Percentiles rank a stretch among this genome's conserved stretches.
These are phyloP conservation scores for Marchantia polymorpha DNA, from an alignment of 225 moss, liverwort and hornwort genomes.

Conservation along the genomic window DNA sequence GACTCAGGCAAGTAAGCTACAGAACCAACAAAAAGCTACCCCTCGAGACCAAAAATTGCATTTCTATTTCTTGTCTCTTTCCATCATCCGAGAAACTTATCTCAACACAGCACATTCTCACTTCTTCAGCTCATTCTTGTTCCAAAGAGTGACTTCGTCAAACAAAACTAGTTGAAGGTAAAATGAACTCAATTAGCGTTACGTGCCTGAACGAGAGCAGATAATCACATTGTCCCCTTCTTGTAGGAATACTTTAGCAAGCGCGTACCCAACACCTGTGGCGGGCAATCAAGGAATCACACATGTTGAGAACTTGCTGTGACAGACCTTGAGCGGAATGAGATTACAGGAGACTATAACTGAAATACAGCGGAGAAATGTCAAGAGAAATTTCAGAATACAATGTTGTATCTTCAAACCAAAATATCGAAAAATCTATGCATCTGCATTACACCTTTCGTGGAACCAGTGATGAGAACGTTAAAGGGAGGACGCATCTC, in stretches of 20 bases:
- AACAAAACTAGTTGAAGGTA: background rate
- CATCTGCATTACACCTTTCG: conserved; percentile 52
- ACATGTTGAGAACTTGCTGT: background rate
- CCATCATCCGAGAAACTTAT: background rate
- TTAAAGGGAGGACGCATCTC: conserved; percentile 57
- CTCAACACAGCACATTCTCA: background rate
- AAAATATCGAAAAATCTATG: background rate
- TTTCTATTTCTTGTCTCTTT: background rate
- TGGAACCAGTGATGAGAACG: conserved; percentile 91
- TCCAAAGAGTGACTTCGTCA: background rate
- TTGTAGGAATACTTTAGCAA: conserved; percentile 85
- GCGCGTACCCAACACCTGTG: conserved; percentile 83
- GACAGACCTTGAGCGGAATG: too few relatives aligned
- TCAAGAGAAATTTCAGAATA: background rate
- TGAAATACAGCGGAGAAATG: too few relatives aligned
- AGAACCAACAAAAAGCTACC: too few relatives aligned
- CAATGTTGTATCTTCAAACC: background rate
- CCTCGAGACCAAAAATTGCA: too few relatives aligned
- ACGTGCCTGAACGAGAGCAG: conserved; percentile 92
- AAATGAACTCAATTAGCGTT: background rate
- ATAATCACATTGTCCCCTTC: conserved; percentile 84
- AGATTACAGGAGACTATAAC: too few relatives aligned
- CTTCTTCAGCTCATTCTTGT: background rate
- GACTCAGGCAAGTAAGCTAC: background rate
- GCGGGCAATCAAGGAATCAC: background rate